Evolutionary conservation across 2,329 filamentous ascomycete genomes (phyloP).

Genomic region (Cladosporium austrohemisphaericum): DNA sequence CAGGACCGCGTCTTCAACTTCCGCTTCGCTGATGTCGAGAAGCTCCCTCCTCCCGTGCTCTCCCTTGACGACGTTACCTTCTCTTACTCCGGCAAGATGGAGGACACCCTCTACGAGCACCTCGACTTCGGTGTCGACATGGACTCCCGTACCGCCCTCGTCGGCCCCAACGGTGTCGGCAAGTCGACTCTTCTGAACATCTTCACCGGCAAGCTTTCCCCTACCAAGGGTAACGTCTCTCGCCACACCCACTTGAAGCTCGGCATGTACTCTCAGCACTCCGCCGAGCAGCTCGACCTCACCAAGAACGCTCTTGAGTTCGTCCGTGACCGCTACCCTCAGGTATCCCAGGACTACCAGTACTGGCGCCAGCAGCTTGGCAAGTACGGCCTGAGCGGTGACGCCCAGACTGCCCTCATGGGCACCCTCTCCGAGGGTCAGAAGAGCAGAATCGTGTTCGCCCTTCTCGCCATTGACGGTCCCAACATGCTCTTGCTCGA

Average conservation of each 20-base stretch:
- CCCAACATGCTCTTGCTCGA: constrained; percentile 98
- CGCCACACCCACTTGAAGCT: constrained; percentile 98
- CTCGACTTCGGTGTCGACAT: constrained; percentile 98
- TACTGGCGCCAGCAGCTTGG: constrained; percentile 99
- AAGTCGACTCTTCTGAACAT: constrained; percentile 95
- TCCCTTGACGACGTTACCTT: constrained; percentile 97
- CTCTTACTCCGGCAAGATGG: constrained; percentile 85
- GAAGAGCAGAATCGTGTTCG: constrained; percentile 97
- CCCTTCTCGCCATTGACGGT: constrained; percentile 85
- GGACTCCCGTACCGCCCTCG: constrained; percentile 95
- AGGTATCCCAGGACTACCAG: constrained; percentile 94
- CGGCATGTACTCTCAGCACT: constrained; percentile 97
- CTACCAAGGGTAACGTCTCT: constrained; percentile 75
- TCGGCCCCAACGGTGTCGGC: constrained; percentile 97
- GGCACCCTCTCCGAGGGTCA: constrained; percentile 96
- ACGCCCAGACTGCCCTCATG: constrained; percentile 94
- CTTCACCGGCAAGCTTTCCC: constrained; percentile 92
- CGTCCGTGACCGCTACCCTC: constrained; percentile 87
- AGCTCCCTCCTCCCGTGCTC: constrained; percentile 94
- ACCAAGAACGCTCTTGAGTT: constrained; percentile 98
- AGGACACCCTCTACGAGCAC: constrained; percentile 93
- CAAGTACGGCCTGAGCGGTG: constrained; percentile 86
- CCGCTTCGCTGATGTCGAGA: constrained; percentile 97
- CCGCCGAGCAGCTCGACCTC: constrained; percentile 93
- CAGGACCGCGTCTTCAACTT: constrained; percentile 90